These are phyloP conservation scores for Nigrospora sphaerica DNA, from an alignment of 2,329 filamentous ascomycete species.

Conservation along the genomic window DNA sequence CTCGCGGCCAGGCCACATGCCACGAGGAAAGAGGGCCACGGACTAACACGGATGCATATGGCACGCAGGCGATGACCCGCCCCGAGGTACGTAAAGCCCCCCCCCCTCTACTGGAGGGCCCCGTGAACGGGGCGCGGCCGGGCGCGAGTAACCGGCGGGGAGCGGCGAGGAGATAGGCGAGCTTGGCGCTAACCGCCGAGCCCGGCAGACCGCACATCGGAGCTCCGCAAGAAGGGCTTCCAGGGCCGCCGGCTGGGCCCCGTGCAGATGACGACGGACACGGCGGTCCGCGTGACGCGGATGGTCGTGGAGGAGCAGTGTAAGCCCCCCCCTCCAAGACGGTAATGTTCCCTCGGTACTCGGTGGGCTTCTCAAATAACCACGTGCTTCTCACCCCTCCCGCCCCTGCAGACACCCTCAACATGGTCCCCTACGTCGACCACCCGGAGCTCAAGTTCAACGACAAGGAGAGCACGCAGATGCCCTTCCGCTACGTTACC, in stretches of 20 bases:
- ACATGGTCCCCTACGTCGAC: slow-evolving; percentile 76
- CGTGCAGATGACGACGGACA: slow-evolving; percentile 98
- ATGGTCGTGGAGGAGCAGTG: slow-evolving; percentile 80
- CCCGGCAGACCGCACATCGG: slow-evolving; percentile 77
- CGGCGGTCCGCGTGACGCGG: slow-evolving; percentile 86
- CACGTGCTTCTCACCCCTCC: too few relatives aligned
- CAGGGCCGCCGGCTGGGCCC: slow-evolving; percentile 79
- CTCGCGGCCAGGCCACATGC: too few relatives aligned
- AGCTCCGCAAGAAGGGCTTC: slow-evolving; percentile 90
- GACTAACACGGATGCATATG: too few relatives aligned
- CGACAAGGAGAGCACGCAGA: slow-evolving; percentile 88
- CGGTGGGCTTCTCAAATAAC: too few relatives aligned
- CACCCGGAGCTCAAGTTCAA: slow-evolving; percentile 85
- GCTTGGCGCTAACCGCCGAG: slow-evolving; percentile 1
- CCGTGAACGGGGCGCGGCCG: too few relatives aligned
- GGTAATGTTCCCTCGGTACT: too few relatives aligned
- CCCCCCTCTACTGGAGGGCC: not conserved
- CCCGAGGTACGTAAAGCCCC: slow-evolving; percentile 58
- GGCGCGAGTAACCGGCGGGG: too few relatives aligned
- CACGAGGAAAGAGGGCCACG: too few relatives aligned
- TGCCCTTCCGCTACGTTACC: slow-evolving; percentile 96
- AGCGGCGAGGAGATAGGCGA: too few relatives aligned
- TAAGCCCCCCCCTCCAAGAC: slow-evolving; percentile 30
- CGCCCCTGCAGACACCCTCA: slow-evolving; percentile 57
- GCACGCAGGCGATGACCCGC: slow-evolving; percentile 76